Evolutionary conservation across 2,329 filamentous ascomycete genomes (phyloP), one percentile per base, ranked within the genome.

Genomic region (Myriosclerotinia scirpicola): DNA sequence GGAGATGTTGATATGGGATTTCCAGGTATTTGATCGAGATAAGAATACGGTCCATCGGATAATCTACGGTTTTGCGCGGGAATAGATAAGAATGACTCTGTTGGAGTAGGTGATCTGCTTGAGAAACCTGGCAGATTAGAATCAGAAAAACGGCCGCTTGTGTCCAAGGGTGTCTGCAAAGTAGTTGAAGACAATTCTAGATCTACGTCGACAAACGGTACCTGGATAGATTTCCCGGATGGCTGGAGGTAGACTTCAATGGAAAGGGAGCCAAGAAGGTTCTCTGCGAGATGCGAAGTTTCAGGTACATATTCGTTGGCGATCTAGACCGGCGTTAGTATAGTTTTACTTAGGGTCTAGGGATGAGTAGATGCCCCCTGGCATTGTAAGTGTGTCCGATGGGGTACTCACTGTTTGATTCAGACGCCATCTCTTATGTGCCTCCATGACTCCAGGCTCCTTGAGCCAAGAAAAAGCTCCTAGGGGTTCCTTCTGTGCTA

Each of bases 1-100:
- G 74, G 71, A 2, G 80, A 79, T 17, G 76, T 71, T 1, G 78
- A 80, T 34, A 80, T 71, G 12, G 78, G 78, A 68, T 76, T 65
- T 20, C 60, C 52, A 44, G 54, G 34, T 1, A 36, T 60, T 30
- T 30, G 38, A 38, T 44, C 44, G 36, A 65, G 12, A 44, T 60
- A 65, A 17, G 64, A 59, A 65, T 52, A 65, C n/a, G 64, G 64
- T 4, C 54, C 64, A 17, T 65, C 64, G 12, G 64, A 65, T 9
- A 65, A 59, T 26, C 44, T 38, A 20, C 17, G 42, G 12, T 40
- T 56, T 14, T 52, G 64, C 17, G 46, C 26, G 14, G 20, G 5
- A 38, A 11, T 38, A 12, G 64, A 60, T n/a, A 52, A 36, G 26
- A 61, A 44, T 22, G 64, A 65, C 9, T 26, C 54, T 17, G 64